These are phyloP conservation scores for Microglena sp. DNA, from an alignment of 139 green algal species.

Conservation along the genomic window DNA sequence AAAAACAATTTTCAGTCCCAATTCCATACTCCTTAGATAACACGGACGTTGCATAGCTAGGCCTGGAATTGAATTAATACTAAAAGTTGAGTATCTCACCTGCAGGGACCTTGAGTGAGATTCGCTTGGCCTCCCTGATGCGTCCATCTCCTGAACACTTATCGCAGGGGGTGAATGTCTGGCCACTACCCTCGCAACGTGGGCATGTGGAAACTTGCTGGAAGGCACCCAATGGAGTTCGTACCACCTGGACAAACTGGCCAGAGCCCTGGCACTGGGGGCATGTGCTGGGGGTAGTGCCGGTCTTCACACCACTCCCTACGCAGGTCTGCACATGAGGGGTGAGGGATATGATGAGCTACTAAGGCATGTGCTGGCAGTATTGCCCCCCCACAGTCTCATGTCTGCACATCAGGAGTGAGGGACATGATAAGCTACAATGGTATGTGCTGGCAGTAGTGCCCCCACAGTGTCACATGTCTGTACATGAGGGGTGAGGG, in stretches of 20 bases:
- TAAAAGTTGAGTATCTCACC: neutral
- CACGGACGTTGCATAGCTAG: too few relatives aligned
- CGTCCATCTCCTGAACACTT: slow-evolving; percentile 86
- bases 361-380: slow-evolving; percentile 19
- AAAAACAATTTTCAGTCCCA: too few relatives aligned
- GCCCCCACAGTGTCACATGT: too few relatives aligned
- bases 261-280: slow-evolving; percentile 77
- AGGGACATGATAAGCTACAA: too few relatives aligned
- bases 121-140: slow-evolving; percentile 76
- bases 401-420: slow-evolving; percentile 5
- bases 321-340: slow-evolving; percentile 46
- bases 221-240: slow-evolving; percentile 89
- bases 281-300: slow-evolving; percentile 75
- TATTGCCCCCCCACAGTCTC: slow-evolving; percentile 51
- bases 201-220: slow-evolving; percentile 78
- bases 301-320: slow-evolving; percentile 71
- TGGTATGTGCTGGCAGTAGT: too few relatives aligned
- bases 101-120: slow-evolving; percentile 61
- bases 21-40: too few relatives aligned
- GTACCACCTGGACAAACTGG: slow-evolving; percentile 78
- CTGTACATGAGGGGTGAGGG: too few relatives aligned
- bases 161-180: slow-evolving; percentile 67
- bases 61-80: too few relatives aligned
- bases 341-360: neutral
- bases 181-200: slow-evolving; percentile 66